phyloP scores from a whole-genome alignment of 2,329 filamentous ascomycete genomes.

The Fusarium floridanum region DNA sequence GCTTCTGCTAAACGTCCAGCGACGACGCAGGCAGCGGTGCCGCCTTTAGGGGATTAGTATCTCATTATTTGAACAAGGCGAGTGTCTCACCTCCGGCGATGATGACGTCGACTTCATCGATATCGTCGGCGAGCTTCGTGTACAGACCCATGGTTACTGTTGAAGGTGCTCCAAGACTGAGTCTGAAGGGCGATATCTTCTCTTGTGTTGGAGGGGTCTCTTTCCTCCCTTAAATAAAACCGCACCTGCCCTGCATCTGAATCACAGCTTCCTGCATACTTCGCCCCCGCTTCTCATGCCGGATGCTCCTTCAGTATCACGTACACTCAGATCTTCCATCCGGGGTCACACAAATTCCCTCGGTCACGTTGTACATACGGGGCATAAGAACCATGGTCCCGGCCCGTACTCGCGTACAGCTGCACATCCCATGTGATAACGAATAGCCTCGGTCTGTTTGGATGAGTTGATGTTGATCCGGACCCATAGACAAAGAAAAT shows the following conservation, averaged over 20 bases:
- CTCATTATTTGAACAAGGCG: neutral
- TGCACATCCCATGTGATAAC: neutral
- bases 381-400: neutral
- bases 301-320: neutral
- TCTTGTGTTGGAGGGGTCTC: neutral
- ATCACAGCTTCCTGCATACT: neutral
- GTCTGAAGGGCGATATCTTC: neutral
- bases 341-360: neutral
- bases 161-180: neutral
- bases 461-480: neutral
- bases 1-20: conserved; percentile 48
- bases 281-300: neutral
- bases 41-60: conserved; percentile 42
- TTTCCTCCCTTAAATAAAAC: neutral
- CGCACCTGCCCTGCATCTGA: neutral
- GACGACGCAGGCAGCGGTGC: conserved; percentile 49
- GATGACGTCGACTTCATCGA: conserved; percentile 38
- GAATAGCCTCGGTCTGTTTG: neutral
- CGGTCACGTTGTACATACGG: neutral
- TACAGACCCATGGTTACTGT: conserved; percentile 32
- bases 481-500: neutral
- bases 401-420: neutral
- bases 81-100: conserved; percentile 34
- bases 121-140: conserved; percentile 36
- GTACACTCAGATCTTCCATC: neutral